phyloP scores from a whole-genome alignment of 495 filamentous ascomycete genomes.

The Astrothelium subdiscretum region DNA sequence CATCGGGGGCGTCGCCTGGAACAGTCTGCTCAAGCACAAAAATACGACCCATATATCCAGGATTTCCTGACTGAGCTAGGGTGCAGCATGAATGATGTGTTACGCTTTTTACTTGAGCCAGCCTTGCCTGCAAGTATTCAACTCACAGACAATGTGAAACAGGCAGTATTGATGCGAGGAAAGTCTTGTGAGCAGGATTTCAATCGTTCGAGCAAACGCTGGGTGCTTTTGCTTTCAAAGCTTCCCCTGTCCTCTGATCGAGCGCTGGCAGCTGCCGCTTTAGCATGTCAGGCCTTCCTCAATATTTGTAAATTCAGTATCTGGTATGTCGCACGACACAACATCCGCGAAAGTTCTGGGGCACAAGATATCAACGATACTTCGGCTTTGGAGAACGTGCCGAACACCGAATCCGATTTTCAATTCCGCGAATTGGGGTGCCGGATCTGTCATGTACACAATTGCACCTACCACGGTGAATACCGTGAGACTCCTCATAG shows the following conservation, averaged over 20 bases:
- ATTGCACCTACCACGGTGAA: slow-evolving; percentile 26
- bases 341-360: background rate
- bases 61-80: slow-evolving; percentile 20
- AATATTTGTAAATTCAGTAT: slow-evolving; percentile 20
- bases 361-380: background rate
- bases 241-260: slow-evolving; percentile 13
- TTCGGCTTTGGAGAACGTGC: background rate
- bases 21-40: slow-evolving; percentile 7
- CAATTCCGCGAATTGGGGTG: slow-evolving; percentile 10
- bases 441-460: slow-evolving; percentile 15
- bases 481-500: background rate
- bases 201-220: slow-evolving; percentile 20
- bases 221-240: slow-evolving; percentile 13
- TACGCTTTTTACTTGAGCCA: slow-evolving; percentile 17
- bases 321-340: slow-evolving; percentile 24
- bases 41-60: slow-evolving; percentile 13
- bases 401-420: background rate
- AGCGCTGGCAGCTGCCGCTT: slow-evolving; percentile 12
- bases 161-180: slow-evolving; percentile 9
- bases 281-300: slow-evolving; percentile 21
- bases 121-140: background rate
- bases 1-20: slow-evolving; percentile 5
- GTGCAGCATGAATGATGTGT: slow-evolving; percentile 18
- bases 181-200: slow-evolving; percentile 26
- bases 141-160: background rate